Evolutionary conservation across 306 rosid genomes (phyloP).

Genomic region (Oemleria cerasiformis): DNA sequence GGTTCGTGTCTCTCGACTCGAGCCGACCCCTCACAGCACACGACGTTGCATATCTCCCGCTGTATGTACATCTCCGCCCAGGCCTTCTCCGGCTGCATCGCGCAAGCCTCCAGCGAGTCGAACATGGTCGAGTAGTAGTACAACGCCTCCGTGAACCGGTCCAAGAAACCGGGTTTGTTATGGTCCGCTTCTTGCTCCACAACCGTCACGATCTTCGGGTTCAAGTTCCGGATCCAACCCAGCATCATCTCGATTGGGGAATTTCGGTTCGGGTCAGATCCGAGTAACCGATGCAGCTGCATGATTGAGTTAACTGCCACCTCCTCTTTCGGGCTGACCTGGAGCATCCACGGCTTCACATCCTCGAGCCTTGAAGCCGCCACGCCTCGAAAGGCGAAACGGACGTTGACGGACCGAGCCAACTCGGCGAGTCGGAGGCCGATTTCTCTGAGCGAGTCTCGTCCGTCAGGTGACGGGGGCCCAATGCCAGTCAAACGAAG

Average conservation of each 20-base stretch:
- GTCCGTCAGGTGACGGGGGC: slow-evolving; percentile 87
- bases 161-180: slow-evolving; percentile 63
- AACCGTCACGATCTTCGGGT: slow-evolving; percentile 72
- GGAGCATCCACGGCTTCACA: slow-evolving; percentile 91
- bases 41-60: slow-evolving; percentile 73
- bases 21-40: slow-evolving; percentile 77
- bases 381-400: slow-evolving; percentile 83
- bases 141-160: slow-evolving; percentile 81
- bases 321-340: slow-evolving; percentile 63
- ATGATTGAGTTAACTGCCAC: slow-evolving; percentile 79
- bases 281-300: slow-evolving; percentile 82
- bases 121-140: slow-evolving; percentile 83
- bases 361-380: slow-evolving; percentile 81
- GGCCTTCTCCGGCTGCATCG: slow-evolving; percentile 63
- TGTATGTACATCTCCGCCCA: slow-evolving; percentile 77
- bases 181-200: slow-evolving; percentile 90
- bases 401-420: slow-evolving; percentile 79
- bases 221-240: slow-evolving; percentile 61
- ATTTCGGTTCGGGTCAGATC: slow-evolving; percentile 33
- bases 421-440: slow-evolving; percentile 74
- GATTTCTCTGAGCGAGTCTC: slow-evolving; percentile 72
- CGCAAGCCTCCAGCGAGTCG: slow-evolving; percentile 78
- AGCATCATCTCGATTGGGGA: slow-evolving; percentile 45
- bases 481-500: slow-evolving; percentile 86
- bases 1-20: slow-evolving; percentile 85